Conservation (phyloP, 2,329 filamentous ascomycete species). For the Diaporthe longicolla region DNA sequence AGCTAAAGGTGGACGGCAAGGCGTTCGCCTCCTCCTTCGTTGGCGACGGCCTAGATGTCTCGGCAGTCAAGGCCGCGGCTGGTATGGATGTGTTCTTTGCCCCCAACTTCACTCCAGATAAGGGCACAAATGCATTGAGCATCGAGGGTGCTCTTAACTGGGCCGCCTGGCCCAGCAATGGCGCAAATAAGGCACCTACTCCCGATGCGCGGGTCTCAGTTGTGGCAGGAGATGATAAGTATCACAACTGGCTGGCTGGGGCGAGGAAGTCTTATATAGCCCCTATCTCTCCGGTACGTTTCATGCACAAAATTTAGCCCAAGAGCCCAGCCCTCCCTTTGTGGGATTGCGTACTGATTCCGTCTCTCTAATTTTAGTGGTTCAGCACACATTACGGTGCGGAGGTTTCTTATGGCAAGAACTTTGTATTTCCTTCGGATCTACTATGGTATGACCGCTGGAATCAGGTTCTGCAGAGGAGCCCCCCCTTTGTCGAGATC, state of each 20-base stretch:
- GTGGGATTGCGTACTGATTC: neutral
- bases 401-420: constrained; percentile 41
- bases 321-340: no score
- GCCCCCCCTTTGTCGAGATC: constrained; percentile 41
- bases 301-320: no score
- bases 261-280: constrained; percentile 46
- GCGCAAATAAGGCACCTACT: constrained; percentile 65
- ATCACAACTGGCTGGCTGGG: constrained; percentile 52
- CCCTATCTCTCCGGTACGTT: constrained; percentile 38
- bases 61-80: constrained; percentile 57
- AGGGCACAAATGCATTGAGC: constrained; percentile 51
- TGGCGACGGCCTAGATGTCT: constrained; percentile 61
- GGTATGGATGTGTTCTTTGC: constrained; percentile 62
- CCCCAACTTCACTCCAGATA: constrained; percentile 63
- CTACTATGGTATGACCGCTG: constrained; percentile 43
- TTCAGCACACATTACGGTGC: constrained; percentile 43
- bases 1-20: constrained; percentile 64
- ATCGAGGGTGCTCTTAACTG: constrained; percentile 61
- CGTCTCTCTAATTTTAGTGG: constrained; percentile 14
- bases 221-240: constrained; percentile 54
- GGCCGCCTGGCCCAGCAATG: constrained; percentile 58
- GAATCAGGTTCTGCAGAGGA: constrained; percentile 35
- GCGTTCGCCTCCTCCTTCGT: constrained; percentile 68
- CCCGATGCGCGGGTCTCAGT: constrained; percentile 56
- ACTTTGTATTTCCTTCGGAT: constrained; percentile 42